Percentiles rank a stretch among this genome's conserved stretches.
Conservation (phyloP, 1,284 basidiomycete genomes). For the Apiotrichum akiyoshidainum region DNA sequence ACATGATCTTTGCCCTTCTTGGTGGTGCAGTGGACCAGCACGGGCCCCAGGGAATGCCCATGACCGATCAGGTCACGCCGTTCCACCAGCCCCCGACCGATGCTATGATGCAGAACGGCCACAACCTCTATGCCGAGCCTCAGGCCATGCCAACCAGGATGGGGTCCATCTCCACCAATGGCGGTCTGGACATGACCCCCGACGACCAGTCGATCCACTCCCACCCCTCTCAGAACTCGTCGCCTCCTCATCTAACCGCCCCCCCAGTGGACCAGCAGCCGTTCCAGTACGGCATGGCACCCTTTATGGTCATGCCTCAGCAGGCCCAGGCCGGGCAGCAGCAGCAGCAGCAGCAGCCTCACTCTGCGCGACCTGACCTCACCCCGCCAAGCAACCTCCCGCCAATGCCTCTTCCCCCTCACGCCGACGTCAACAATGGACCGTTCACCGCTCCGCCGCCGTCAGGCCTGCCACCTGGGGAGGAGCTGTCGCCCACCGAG, state of each 20-base stretch:
- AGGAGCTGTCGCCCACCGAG: slow-evolving; percentile 18
- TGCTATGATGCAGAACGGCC: neutral
- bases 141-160: too few relatives aligned
- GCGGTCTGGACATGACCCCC: neutral
- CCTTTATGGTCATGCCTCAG: neutral
- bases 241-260: neutral
- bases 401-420: neutral
- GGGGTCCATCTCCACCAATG: neutral
- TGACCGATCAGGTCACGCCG: neutral
- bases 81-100: neutral
- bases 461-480: neutral
- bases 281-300: neutral
- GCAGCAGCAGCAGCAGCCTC: slow-evolving; percentile 5
- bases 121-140: neutral
- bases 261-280: neutral
- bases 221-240: neutral
- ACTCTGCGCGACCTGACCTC: slow-evolving; percentile 3
- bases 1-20: slow-evolving; percentile 45
- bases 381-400: neutral
- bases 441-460: neutral
- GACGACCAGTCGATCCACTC: neutral
- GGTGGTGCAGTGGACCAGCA: slow-evolving; percentile 38
- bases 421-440: neutral
- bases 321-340: slow-evolving; percentile 1
- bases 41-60: slow-evolving; percentile 1